Evolutionary conservation across 192 early-diverging fungal genomes (phyloP).

Genomic region (Entrophospora sp.): DNA sequence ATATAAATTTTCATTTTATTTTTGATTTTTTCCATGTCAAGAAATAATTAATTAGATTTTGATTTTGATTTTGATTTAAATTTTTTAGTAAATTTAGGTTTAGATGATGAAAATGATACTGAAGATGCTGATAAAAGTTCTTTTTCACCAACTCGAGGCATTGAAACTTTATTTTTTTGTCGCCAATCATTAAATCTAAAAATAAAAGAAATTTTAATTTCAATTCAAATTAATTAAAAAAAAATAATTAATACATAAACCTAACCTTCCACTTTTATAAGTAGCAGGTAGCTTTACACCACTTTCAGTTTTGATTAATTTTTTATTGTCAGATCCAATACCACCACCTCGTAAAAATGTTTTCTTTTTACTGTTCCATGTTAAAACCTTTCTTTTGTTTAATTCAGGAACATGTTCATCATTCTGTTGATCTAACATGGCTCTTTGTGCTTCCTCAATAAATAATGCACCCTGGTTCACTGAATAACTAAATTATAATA

Average conservation of each 20-base stretch:
- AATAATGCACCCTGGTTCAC: conserved; percentile 66
- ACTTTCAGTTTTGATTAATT: conserved; percentile 84
- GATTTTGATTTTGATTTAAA: too few species aligned
- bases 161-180: conserved; percentile 67
- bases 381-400: conserved; percentile 52
- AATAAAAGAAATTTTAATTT: background rate
- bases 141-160: conserved; percentile 81
- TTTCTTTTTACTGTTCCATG: conserved; percentile 93
- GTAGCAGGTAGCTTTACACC: conserved; percentile 83
- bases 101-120: too few species aligned
- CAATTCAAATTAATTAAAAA: conserved; percentile 7
- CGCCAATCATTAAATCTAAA: conserved; percentile 82
- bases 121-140: conserved; percentile 60
- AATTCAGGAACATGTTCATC: conserved; percentile 69
- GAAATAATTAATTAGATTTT: too few species aligned
- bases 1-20: too few species aligned
- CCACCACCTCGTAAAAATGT: conserved; percentile 76
- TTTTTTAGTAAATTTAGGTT: too few species aligned
- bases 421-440: conserved; percentile 65
- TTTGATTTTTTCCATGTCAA: too few species aligned
- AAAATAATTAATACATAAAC: background rate
- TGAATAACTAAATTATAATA: conserved; percentile 33
- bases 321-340: conserved; percentile 92
- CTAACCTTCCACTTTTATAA: conserved; percentile 72
- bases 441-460: conserved; percentile 69